Conservation (phyloP, 305 asterid genomes). For the Fraxinus platypoda region DNA sequence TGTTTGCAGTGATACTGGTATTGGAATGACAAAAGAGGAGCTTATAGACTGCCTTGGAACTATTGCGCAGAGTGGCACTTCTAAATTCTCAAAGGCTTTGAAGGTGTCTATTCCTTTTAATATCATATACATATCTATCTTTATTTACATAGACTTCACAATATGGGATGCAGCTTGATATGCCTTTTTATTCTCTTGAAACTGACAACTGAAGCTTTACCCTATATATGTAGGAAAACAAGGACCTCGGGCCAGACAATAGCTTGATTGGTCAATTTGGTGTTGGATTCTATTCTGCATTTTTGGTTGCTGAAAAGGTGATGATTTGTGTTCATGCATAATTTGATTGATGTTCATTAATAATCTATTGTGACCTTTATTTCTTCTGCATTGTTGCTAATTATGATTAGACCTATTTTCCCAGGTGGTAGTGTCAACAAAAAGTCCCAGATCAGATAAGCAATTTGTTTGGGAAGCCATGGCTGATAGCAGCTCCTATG, state of each 20-base stretch:
- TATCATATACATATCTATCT: neutral
- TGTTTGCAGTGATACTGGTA: slow-evolving; percentile 76
- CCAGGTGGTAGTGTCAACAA: slow-evolving; percentile 87
- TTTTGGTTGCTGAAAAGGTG: slow-evolving; percentile 91
- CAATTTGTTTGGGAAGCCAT: slow-evolving; percentile 90
- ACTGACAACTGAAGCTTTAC: slow-evolving; percentile 13
- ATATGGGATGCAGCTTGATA: neutral
- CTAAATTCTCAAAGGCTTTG: slow-evolving; percentile 78
- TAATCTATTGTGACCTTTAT: neutral
- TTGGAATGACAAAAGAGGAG: slow-evolving; percentile 98
- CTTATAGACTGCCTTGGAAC: slow-evolving; percentile 98
- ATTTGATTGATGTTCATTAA: neutral
- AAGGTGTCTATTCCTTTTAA: slow-evolving; percentile 48
- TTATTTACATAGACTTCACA: neutral
- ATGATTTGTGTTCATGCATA: neutral
- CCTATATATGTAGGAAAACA: slow-evolving; percentile 56
- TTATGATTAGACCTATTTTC: slow-evolving; percentile 1
- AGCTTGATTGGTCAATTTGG: slow-evolving; percentile 99
- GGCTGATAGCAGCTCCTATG: slow-evolving; percentile 90
- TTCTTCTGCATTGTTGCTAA: neutral
- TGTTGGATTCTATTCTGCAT: slow-evolving; percentile 96
- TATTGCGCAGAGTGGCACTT: slow-evolving; percentile 98
- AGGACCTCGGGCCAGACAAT: slow-evolving; percentile 78
- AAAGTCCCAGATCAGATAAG: slow-evolving; percentile 91
- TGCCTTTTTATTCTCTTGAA: neutral